Base-by-base conservation (phyloP, 495 filamentous ascomycete genomes). In the Antarctomyces pellizariae region DNA sequence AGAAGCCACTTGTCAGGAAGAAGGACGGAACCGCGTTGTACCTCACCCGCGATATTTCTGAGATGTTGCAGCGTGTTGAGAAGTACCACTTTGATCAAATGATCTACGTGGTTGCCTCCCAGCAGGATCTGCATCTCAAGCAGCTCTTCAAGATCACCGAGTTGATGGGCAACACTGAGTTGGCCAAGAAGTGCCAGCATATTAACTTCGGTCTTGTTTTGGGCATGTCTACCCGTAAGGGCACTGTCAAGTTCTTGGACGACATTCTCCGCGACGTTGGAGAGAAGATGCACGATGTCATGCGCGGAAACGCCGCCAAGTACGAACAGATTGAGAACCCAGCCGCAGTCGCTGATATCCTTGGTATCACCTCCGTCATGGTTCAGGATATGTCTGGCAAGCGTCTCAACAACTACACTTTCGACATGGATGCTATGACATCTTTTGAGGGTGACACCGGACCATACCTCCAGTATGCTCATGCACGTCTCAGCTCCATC, bases 371-470 rank as follows among this genome's bases (percentile, higher is more conserved):
- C 35, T 55, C 52, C 34, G 64, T 73, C 27, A 66, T 71, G 54
- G 60, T 65, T 8, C 67, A 71, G 44, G 67, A 73, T 33, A 68
- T 73, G 61, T 53, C 53, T 10, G 64, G 64, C 24, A 70, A 69
- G 53, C 56, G 62, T 59, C 60, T 64, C 34, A 69, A 65, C 38
- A 62, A 66, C 42, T 72, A 73, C 46, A 48, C 45, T 18, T 73
- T 70, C 45, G 58, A 71, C 42, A 58, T 69, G 44, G 58, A 61
- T 7, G 48, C 54, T 12, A 73, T 73, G 67, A 71, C 65, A 1
- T 67, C 67, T 13, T 73, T 73, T 33, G 69, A 75, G 41, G 66
- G 69, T 24, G 69, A 73, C 31, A 73, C 69, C 1, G 69, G 69
- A 8, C 69, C 67, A 25, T 71, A 75, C 36, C 54, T 75, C 12